These are phyloP conservation scores for Microdochium bolleyi DNA, from an alignment of 2,329 filamentous ascomycete genomes.

Conservation along the genomic window DNA sequence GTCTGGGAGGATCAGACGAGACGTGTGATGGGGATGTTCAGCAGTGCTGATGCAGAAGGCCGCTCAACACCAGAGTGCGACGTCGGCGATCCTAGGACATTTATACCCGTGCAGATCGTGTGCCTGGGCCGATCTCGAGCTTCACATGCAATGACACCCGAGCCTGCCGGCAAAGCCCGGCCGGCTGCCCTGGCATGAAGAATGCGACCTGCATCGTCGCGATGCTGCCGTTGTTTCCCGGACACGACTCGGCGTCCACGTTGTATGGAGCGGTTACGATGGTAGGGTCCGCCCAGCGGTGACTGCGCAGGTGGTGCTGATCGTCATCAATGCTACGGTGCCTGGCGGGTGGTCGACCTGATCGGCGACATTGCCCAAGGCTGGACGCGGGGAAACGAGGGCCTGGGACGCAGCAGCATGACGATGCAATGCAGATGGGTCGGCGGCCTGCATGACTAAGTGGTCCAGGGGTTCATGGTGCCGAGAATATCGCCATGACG, in stretches of 20 bases:
- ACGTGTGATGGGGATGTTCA: not conserved
- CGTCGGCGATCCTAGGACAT: not conserved
- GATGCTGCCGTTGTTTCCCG: not conserved
- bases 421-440: not conserved
- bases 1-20: too few species aligned
- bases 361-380: not conserved
- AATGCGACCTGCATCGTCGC: not conserved
- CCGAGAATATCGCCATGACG: not conserved
- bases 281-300: not conserved
- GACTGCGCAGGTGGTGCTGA: not conserved
- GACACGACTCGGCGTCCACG: not conserved
- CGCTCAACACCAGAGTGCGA: not conserved
- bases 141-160: too few species aligned
- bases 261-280: not conserved
- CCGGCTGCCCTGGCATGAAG: not conserved
- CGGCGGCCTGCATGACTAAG: too few species aligned
- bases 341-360: not conserved
- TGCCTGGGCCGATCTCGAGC: too few species aligned
- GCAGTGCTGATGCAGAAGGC: not conserved
- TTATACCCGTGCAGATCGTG: too few species aligned
- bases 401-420: not conserved
- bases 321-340: not conserved
- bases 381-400: not conserved
- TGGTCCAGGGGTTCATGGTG: not conserved
- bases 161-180: not conserved